These are phyloP conservation scores for Podaxis sp. DNA, from an alignment of 768 basidiomycete species.

Conservation along the genomic window DNA sequence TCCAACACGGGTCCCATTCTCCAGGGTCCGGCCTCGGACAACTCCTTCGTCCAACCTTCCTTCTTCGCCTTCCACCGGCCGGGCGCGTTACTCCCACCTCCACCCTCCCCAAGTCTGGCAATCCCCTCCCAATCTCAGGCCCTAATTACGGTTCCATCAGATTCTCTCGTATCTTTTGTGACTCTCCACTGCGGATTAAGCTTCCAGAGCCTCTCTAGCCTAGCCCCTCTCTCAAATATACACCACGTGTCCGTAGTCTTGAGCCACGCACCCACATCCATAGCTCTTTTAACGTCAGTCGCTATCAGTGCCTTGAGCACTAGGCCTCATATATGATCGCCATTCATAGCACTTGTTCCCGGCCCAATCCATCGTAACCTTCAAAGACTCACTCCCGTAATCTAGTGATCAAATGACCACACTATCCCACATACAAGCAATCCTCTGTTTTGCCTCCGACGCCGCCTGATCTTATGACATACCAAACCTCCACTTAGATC, in stretches of 20 bases:
- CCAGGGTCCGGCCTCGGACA: conserved; percentile 5
- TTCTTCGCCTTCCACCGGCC: neutral
- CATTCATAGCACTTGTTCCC: neutral
- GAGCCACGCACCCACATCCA: neutral
- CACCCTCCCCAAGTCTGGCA: neutral
- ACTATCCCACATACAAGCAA: neutral
- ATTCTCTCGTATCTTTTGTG: neutral
- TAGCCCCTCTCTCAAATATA: neutral
- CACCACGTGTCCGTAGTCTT: neutral
- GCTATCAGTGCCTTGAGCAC: conserved; percentile 1
- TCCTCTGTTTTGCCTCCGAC: neutral
- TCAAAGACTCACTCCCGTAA: neutral
- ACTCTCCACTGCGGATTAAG: neutral
- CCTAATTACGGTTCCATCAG: neutral
- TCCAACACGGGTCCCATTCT: neutral
- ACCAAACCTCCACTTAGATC: neutral
- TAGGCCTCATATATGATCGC: neutral
- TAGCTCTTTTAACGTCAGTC: neutral
- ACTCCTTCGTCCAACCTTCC: neutral
- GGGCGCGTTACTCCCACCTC: conserved; percentile 1
- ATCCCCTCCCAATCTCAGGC: neutral
- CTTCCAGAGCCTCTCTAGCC: neutral
- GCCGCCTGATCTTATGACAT: neutral
- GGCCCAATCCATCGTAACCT: too few species aligned
- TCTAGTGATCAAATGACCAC: neutral